Percentiles rank a stretch among this genome's conserved stretches.
Evolutionary conservation across 441 rosid species (phyloP).

Genomic region (Populus trichocarpa): DNA sequence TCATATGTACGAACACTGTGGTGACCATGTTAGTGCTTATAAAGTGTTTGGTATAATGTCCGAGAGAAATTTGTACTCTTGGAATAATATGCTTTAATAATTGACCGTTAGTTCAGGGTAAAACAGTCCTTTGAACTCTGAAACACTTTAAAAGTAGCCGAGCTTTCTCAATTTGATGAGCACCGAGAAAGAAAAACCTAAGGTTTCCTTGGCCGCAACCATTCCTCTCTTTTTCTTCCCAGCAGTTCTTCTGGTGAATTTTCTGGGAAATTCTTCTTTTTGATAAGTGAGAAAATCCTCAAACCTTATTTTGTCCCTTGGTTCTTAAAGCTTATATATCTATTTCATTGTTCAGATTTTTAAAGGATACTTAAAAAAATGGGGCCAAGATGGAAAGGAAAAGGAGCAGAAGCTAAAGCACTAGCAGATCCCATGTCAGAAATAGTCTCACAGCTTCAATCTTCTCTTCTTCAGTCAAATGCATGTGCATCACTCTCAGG

Average conservation of each 20-base stretch:
- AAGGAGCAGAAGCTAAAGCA: slow-evolving; percentile 51
- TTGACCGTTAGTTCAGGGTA: too few relatives aligned
- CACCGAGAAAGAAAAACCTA: too few relatives aligned
- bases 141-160: too few relatives aligned
- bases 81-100: slow-evolving; percentile 54
- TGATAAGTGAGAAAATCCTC: too few relatives aligned
- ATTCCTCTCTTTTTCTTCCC: too few relatives aligned
- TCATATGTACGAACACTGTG: slow-evolving; percentile 43
- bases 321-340: neutral
- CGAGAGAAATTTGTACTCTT: slow-evolving; percentile 57
- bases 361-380: slow-evolving; percentile 18
- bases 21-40: slow-evolving; percentile 42
- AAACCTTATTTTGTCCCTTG: neutral
- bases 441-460: slow-evolving; percentile 40
- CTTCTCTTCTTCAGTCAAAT: slow-evolving; percentile 36
- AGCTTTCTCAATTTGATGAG: too few relatives aligned
- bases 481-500: slow-evolving; percentile 42
- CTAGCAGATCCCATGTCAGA: slow-evolving; percentile 55
- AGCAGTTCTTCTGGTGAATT: too few relatives aligned
- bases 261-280: too few relatives aligned
- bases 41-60: slow-evolving; percentile 68
- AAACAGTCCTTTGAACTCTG: too few relatives aligned
- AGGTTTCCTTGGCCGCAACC: too few relatives aligned
- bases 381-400: slow-evolving; percentile 85
- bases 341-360: neutral